Conservation (phyloP, 306 rosid species). For the Senna tora region DNA sequence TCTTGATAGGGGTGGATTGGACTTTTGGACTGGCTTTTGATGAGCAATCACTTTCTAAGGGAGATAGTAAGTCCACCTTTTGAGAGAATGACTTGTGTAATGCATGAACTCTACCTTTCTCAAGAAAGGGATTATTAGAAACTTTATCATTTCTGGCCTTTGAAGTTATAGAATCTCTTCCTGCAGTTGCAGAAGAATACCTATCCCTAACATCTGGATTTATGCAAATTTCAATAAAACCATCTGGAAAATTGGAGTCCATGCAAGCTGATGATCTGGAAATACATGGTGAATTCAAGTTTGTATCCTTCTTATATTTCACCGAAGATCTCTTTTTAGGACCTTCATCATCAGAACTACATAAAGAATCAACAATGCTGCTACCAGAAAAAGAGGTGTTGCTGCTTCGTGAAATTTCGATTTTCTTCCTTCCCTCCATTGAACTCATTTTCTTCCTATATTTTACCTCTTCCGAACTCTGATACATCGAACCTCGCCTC, state of each 20-base stretch:
- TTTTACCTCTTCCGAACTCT: constrained; percentile 64
- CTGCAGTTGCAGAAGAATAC: constrained; percentile 43
- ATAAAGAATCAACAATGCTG: constrained; percentile 69
- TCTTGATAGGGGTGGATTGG: constrained; percentile 49
- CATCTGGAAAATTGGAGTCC: constrained; percentile 49
- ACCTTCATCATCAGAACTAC: constrained; percentile 69
- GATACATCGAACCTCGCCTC: constrained; percentile 67
- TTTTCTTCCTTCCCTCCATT: constrained; percentile 61
- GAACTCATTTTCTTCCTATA: constrained; percentile 50
- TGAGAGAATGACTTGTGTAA: constrained; percentile 70
- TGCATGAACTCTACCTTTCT: constrained; percentile 48
- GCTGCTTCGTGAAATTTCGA: constrained; percentile 61
- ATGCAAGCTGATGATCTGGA: constrained; percentile 44
- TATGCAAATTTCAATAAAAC: constrained; percentile 64
- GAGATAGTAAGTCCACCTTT: constrained; percentile 55
- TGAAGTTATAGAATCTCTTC: constrained; percentile 42
- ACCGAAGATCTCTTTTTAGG: constrained; percentile 45
- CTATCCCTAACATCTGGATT: constrained; percentile 50
- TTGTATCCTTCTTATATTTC: constrained; percentile 41
- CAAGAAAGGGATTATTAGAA: constrained; percentile 52
- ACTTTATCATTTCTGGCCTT: constrained; percentile 52
- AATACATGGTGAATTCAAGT: constrained; percentile 45
- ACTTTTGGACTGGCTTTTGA: constrained; percentile 50
- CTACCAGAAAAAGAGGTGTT: constrained; percentile 57
- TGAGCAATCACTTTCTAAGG: constrained; percentile 52